Conservation (phyloP, 2,329 filamentous ascomycete species). For the Xylariaceae sp. region DNA sequence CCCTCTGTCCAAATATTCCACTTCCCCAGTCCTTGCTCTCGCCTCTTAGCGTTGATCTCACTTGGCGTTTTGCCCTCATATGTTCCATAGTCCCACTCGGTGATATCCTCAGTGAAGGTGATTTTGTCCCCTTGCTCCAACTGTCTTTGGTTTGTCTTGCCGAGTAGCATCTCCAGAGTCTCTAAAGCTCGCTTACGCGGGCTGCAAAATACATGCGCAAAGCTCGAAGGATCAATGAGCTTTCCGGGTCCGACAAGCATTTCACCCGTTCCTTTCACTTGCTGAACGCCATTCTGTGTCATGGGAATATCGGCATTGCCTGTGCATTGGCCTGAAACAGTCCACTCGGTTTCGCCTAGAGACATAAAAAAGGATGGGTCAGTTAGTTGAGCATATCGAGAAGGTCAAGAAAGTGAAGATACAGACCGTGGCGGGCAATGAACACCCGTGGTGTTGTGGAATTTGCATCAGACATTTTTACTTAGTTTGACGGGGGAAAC, state of each 20-base stretch:
- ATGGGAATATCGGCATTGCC: constrained; percentile 39
- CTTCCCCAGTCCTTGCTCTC: constrained; percentile 39
- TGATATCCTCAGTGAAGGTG: constrained; percentile 37
- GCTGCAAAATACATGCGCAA: constrained; percentile 43
- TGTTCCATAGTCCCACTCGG: constrained; percentile 48
- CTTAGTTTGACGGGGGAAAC: neutral
- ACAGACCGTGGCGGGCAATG: neutral
- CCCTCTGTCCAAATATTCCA: constrained; percentile 35
- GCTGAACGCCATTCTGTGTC: constrained; percentile 35
- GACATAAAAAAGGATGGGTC: neutral
- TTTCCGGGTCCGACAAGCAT: constrained; percentile 42
- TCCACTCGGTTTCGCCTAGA: constrained; percentile 45
- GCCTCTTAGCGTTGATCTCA: constrained; percentile 38
- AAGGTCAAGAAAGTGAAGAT: neutral
- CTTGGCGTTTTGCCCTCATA: constrained; percentile 39
- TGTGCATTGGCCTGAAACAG: constrained; percentile 43
- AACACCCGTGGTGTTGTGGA: neutral
- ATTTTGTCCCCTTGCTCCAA: constrained; percentile 30
- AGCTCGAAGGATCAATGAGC: constrained; percentile 43
- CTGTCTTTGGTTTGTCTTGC: constrained; percentile 13
- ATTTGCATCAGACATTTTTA: neutral
- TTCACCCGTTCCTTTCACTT: constrained; percentile 39
- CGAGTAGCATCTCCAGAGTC: constrained; percentile 44
- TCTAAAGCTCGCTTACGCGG: constrained; percentile 42
- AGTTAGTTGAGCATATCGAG: neutral